These are phyloP conservation scores for Angomonas ambiguus DNA, from an alignment of 208 protist species.

Conservation along the genomic window DNA sequence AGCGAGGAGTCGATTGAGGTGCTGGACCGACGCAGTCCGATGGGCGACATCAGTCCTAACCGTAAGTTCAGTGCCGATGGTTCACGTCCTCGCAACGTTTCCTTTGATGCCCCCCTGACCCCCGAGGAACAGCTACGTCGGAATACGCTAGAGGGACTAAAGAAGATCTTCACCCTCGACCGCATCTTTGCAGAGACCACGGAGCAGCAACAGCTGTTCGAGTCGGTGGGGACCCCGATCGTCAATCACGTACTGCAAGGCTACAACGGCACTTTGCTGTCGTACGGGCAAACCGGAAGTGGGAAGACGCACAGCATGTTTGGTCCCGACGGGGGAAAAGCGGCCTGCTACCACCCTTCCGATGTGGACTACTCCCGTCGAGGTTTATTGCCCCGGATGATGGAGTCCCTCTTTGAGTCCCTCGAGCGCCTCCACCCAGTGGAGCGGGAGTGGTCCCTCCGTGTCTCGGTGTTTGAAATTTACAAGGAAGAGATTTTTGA, in stretches of 20 bases:
- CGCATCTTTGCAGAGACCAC: conserved; percentile 33
- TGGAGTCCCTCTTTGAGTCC: conserved; percentile 37
- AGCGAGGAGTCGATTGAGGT: conserved; percentile 34
- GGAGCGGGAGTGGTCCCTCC: conserved; percentile 33
- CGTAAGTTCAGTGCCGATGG: neutral
- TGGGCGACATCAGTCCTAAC: conserved; percentile 2
- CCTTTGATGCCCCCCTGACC: neutral
- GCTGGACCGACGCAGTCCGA: conserved; percentile 8
- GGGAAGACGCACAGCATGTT: conserved; percentile 94
- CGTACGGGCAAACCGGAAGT: conserved; percentile 94
- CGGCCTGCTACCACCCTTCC: conserved; percentile 9
- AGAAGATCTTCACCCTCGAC: conserved; percentile 45
- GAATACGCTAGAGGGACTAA: conserved; percentile 13
- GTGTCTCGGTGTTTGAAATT: conserved; percentile 48
- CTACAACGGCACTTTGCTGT: conserved; percentile 93
- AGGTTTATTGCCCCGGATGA: conserved; percentile 47
- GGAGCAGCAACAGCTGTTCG: conserved; percentile 83
- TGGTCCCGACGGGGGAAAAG: conserved; percentile 33
- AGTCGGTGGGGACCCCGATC: conserved; percentile 81
- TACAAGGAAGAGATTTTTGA: conserved; percentile 67
- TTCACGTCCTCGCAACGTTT: neutral
- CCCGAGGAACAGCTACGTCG: conserved; percentile 11
- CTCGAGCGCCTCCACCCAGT: conserved; percentile 18
- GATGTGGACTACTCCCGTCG: conserved; percentile 14
- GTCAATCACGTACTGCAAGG: conserved; percentile 84